Evolutionary conservation across 1,284 basidiomycete genomes (phyloP), one percentile per base, ranked within the genome.

Genomic region (Ceratobasidium sp.): DNA sequence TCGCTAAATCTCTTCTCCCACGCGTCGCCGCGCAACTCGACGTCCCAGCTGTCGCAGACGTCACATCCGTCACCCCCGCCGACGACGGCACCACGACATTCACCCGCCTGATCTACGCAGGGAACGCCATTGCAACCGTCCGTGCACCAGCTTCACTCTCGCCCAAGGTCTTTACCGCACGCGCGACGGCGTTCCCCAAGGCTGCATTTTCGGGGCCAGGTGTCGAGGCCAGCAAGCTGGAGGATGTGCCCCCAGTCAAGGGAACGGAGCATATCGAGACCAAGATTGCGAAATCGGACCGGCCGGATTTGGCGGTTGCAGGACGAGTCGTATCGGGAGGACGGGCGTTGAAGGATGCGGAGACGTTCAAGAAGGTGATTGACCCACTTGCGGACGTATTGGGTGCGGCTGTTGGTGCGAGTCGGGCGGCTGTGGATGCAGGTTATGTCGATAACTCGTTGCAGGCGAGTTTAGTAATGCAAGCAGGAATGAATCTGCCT

Each of bases 391-490:
- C 98, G 1, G 98, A 99, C 82, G 90, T 88, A 13, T 87, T 99
- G 41, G 94, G 94, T 74, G 98, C 98, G 24, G 98, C 97, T 37
- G 94, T 99, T 69, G 98, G 98, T 78, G 98, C 98, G 46, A 97
- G 95, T 34, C 90, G 98, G 77, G 98, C 98, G 9, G 98, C 98
- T 14, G 98, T 99, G 46, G 98, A 99, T 82, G 95, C 96, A 51
- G 97, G 98, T 0, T 99, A 99, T 80, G 96, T 95, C 63, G 98
- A 99, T 84, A 99, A 99, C 83, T 97, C 95, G 7, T 83, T 98
- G 74, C 98, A 99, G 85, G 79, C 76, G 29, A 51, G 78, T 54
- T 19, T 48, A 6, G 16, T 13, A 11, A n/a, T 34, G 24, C 27
- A 11, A 9, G 4, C 5, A 16, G 19, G 19, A 22, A 9, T 22